Conservation (phyloP, 202 grass and related monocot species). For the Eragrostis tef region DNA sequence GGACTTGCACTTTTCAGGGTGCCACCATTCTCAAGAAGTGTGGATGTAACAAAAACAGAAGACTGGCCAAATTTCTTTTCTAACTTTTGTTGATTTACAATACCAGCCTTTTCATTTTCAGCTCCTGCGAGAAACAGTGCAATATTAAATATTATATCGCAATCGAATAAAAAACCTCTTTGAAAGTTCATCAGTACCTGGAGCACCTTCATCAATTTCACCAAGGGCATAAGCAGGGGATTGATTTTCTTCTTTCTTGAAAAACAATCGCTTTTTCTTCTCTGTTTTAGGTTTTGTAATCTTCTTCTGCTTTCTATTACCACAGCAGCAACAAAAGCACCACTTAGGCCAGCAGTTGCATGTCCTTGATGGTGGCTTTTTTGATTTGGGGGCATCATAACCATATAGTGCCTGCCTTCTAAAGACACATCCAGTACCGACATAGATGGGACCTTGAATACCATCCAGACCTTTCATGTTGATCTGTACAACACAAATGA, state of each 20-base stretch:
- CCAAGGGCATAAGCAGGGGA: slow-evolving; percentile 75
- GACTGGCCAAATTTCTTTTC: slow-evolving; percentile 97
- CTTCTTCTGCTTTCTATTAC: slow-evolving; percentile 74
- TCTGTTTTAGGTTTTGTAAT: slow-evolving; percentile 68
- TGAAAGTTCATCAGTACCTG: slow-evolving; percentile 48
- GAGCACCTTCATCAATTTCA: slow-evolving; percentile 60
- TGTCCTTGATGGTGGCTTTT: slow-evolving; percentile 85
- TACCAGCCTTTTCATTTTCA: slow-evolving; percentile 65
- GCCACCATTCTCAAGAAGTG: slow-evolving; percentile 89
- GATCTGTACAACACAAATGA: slow-evolving; percentile 55
- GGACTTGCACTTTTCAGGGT: slow-evolving; percentile 76
- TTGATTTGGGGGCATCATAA: slow-evolving; percentile 89
- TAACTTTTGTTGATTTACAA: slow-evolving; percentile 74
- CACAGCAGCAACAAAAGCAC: slow-evolving; percentile 71
- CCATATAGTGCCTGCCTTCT: slow-evolving; percentile 87
- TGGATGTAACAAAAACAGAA: slow-evolving; percentile 91
- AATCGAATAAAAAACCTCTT: background rate
- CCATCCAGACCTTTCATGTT: slow-evolving; percentile 99
- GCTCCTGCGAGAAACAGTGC: slow-evolving; percentile 50
- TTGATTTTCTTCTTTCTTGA: slow-evolving; percentile 73
- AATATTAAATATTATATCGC: background rate
- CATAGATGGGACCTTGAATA: slow-evolving; percentile 94
- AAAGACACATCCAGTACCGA: slow-evolving; percentile 87
- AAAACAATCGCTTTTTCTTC: slow-evolving; percentile 69
- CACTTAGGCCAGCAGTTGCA: slow-evolving; percentile 96